A percentile compares a stretch with the other conserved stretches of the same genome.
phyloP scores from a whole-genome alignment of 495 filamentous ascomycete genomes.

The Aspergillus sclerotioniger region DNA sequence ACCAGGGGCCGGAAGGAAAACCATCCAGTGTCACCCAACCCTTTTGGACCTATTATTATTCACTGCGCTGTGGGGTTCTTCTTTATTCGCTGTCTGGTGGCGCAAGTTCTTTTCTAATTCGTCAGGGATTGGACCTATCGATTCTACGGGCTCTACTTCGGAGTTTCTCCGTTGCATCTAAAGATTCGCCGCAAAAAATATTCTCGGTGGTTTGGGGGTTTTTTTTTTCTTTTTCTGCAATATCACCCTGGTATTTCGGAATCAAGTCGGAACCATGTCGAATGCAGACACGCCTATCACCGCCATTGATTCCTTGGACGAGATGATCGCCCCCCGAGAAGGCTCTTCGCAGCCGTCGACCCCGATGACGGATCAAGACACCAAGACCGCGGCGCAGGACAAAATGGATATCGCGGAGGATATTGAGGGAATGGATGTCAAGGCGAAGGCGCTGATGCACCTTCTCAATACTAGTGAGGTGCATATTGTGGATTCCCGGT shows the following conservation, averaged over 20 bases:
- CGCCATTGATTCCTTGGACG: conserved; percentile 31
- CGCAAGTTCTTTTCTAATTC: too few relatives aligned
- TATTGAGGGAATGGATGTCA: conserved; percentile 39
- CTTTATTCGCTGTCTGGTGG: too few relatives aligned
- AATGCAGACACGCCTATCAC: conserved; percentile 37
- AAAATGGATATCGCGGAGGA: conserved; percentile 25
- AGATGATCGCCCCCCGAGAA: conserved; percentile 22
- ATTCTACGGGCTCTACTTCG: too few relatives aligned
- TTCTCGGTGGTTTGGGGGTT: too few relatives aligned
- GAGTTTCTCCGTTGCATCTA: too few relatives aligned
- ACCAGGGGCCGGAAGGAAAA: background rate
- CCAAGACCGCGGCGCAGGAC: conserved; percentile 16
- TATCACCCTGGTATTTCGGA: too few relatives aligned
- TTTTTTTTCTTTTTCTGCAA: too few relatives aligned
- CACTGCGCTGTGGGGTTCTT: too few relatives aligned
- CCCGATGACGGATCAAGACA: conserved; percentile 30
- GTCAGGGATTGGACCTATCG: too few relatives aligned
- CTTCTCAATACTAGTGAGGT: conserved; percentile 52
- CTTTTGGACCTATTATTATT: too few relatives aligned
- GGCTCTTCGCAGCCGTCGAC: conserved; percentile 48
- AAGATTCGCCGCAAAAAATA: too few relatives aligned
- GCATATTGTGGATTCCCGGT: conserved; percentile 16
- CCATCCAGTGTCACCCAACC: too few relatives aligned
- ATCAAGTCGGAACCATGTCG: conserved; percentile 23
- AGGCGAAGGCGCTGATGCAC: conserved; percentile 44